Conservation (phyloP, 73 alveolate species). For the Symbiodinium natans region DNA sequence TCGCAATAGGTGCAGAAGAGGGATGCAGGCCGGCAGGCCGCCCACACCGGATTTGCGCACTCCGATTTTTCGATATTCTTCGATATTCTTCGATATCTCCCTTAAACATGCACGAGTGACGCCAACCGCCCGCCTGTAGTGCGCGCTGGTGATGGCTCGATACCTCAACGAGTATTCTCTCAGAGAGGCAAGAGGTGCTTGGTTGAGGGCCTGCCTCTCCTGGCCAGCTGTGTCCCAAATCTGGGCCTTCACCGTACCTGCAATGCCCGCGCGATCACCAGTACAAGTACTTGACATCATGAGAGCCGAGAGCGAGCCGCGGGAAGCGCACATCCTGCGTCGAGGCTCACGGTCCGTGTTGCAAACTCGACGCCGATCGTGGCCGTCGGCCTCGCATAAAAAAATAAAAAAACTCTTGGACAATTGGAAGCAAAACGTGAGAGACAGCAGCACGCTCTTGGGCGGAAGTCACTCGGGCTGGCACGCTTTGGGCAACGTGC, state of each 20-base stretch:
- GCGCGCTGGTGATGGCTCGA: slow-evolving; percentile 79
- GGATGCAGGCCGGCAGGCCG: no score
- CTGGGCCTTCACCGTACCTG: slow-evolving; percentile 96
- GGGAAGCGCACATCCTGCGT: slow-evolving; percentile 46
- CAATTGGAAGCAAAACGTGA: no score
- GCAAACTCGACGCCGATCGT: slow-evolving; percentile 97
- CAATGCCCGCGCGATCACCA: no score
- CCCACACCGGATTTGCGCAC: no score
- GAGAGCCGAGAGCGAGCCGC: no score
- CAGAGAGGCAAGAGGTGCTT: no score
- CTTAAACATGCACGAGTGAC: background rate
- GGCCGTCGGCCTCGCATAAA: background rate
- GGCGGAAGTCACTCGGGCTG: slow-evolving; percentile 57
- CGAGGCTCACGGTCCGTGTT: slow-evolving; percentile 95
- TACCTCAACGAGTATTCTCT: background rate
- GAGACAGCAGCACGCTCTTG: no score
- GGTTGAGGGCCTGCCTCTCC: slow-evolving; percentile 94
- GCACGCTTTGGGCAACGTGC: slow-evolving; percentile 94
- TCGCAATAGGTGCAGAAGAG: no score
- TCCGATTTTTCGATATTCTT: no score
- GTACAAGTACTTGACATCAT: no score
- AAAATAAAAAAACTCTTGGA: no score
- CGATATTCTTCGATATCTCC: no score
- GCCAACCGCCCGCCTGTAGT: slow-evolving; percentile 63
- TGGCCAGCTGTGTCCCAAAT: slow-evolving; percentile 97